Percentiles rank a stretch among this genome's conserved stretches.
These are phyloP conservation scores for Aspergillus pseudoglaucus DNA, from an alignment of 2,329 filamentous ascomycete genomes.

Conservation along the genomic window DNA sequence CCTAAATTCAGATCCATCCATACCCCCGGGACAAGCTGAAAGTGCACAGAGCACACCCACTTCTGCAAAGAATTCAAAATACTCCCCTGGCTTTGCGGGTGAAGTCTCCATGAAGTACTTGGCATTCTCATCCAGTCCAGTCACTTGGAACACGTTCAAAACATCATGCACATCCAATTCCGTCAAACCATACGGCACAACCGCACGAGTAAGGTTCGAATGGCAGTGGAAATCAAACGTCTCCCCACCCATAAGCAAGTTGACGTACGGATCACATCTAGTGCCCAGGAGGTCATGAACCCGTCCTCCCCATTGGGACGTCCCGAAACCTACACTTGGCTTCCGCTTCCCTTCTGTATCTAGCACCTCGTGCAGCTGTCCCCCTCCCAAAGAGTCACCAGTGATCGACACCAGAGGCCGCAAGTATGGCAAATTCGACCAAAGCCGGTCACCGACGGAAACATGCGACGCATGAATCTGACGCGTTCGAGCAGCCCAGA, in stretches of 20 bases:
- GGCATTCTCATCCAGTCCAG: slow-evolving; percentile 64
- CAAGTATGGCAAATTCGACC: slow-evolving; percentile 72
- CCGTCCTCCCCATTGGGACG: slow-evolving; percentile 52
- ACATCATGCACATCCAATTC: slow-evolving; percentile 79
- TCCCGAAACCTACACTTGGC: slow-evolving; percentile 35
- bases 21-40: slow-evolving; percentile 65
- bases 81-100: slow-evolving; percentile 43
- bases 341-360: slow-evolving; percentile 28
- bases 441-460: slow-evolving; percentile 63
- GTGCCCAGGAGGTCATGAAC: slow-evolving; percentile 78
- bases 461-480: slow-evolving; percentile 75
- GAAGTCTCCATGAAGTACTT: slow-evolving; percentile 65
- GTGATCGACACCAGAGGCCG: slow-evolving; percentile 67
- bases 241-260: slow-evolving; percentile 62
- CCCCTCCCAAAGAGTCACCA: slow-evolving; percentile 54
- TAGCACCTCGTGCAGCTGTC: slow-evolving; percentile 31
- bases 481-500: slow-evolving; percentile 74
- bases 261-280: slow-evolving; percentile 79
- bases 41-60: slow-evolving; percentile 63
- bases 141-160: slow-evolving; percentile 80
- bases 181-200: slow-evolving; percentile 60
- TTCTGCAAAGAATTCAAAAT: slow-evolving; percentile 74
- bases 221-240: slow-evolving; percentile 79
- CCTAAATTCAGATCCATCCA: slow-evolving; percentile 3
- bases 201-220: slow-evolving; percentile 69